A percentile compares a stretch with the other conserved stretches of the same genome.
phyloP scores from a whole-genome alignment of 192 early-diverging fungal genomes.

The Coemansia sp. region DNA sequence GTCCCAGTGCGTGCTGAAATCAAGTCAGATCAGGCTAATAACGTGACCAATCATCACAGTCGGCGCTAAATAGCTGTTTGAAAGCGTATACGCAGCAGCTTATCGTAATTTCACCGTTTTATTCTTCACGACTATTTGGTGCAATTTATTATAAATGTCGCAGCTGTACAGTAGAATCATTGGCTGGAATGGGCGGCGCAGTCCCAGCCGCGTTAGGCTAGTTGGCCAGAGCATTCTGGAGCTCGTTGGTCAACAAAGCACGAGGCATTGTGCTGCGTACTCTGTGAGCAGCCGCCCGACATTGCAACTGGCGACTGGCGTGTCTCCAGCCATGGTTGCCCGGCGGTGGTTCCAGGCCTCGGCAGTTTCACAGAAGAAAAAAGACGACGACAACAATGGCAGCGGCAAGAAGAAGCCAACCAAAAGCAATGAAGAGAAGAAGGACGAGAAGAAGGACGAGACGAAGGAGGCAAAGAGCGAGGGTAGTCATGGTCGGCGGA shows the following conservation, averaged over 20 bases:
- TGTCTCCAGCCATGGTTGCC: conserved; percentile 1
- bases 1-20: too few species aligned
- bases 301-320: neutral
- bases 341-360: conserved; percentile 33
- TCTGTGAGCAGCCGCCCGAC: neutral
- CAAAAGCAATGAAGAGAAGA: neutral
- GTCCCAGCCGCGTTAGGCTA: neutral
- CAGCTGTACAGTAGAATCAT: conserved; percentile 27
- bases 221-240: neutral
- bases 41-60: too few species aligned
- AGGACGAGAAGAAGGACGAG: neutral
- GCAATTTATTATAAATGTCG: conserved; percentile 12
- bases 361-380: conserved; percentile 17
- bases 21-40: too few species aligned
- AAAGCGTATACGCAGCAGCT: too few species aligned
- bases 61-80: too few species aligned
- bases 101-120: too few species aligned
- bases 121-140: conserved; percentile 1
- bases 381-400: conserved; percentile 15
- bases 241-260: neutral
- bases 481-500: neutral
- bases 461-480: neutral
- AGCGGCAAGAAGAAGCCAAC: conserved; percentile 9
- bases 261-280: neutral
- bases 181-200: conserved; percentile 8